phyloP scores from a whole-genome alignment of 2,329 filamentous ascomycete species.

The Colletotrichum theobromicola region DNA sequence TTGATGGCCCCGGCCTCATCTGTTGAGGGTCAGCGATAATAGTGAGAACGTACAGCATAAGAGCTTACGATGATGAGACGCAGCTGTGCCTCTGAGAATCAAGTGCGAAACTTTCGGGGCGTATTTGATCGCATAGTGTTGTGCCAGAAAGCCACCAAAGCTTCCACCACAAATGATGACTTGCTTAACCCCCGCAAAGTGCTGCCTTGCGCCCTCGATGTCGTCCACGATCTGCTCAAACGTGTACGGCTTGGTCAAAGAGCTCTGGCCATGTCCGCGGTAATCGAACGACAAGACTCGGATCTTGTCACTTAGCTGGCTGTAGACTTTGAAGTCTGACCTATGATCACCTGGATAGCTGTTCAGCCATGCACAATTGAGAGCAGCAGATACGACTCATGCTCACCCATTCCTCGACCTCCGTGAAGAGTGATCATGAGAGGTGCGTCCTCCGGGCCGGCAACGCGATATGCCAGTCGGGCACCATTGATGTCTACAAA shows the following conservation, averaged over 20 bases:
- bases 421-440: constrained; percentile 42
- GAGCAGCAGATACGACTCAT: fast-evolving
- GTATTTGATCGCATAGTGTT: constrained; percentile 43
- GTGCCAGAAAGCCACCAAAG: constrained; percentile 44
- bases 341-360: constrained; percentile 32
- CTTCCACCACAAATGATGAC: constrained; percentile 42
- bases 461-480: constrained; percentile 34
- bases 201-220: constrained; percentile 34
- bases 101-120: constrained; percentile 32
- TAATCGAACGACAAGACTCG: constrained; percentile 41
- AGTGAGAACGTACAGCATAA: too few species aligned
- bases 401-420: constrained; percentile 38
- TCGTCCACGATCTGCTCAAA: constrained; percentile 42
- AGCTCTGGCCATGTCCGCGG: constrained; percentile 40
- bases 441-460: constrained; percentile 32
- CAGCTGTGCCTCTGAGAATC: constrained; percentile 40
- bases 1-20: constrained; percentile 39
- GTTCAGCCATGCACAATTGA: neutral
- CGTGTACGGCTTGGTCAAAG: constrained; percentile 36
- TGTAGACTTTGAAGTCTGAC: constrained; percentile 37
- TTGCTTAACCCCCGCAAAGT: constrained; percentile 29
- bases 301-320: constrained; percentile 29
- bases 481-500: constrained; percentile 38
- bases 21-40: neutral
- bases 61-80: constrained; percentile 37